A percentile compares a stretch with the other conserved stretches of the same genome.
phyloP scores from a whole-genome alignment of 78 protist species.

The Dictyostelium capitatum region DNA sequence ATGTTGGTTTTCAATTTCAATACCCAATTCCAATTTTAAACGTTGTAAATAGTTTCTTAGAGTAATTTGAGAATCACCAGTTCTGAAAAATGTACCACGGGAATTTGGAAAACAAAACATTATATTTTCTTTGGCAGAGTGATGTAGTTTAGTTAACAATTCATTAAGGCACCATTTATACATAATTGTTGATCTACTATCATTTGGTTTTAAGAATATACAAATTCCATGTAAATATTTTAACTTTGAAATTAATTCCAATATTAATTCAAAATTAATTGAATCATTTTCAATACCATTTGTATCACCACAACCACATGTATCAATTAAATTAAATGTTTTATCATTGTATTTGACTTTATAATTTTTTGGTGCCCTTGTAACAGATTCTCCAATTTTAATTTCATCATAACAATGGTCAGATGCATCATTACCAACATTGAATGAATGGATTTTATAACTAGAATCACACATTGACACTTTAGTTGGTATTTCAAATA shows the following conservation, averaged over 20 bases:
- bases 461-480: neutral
- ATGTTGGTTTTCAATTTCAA: neutral
- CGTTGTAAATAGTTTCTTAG: neutral
- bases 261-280: neutral
- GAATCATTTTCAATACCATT: neutral
- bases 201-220: conserved; percentile 5
- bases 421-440: neutral
- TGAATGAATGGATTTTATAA: neutral
- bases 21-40: neutral
- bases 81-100: neutral
- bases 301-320: neutral
- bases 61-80: neutral
- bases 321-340: neutral
- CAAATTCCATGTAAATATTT: conserved; percentile 22
- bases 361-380: neutral
- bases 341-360: neutral
- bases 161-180: conserved; percentile 15
- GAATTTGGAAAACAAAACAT: conserved; percentile 4
- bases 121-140: neutral
- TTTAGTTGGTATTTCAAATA: conserved; percentile 5
- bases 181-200: conserved; percentile 5
- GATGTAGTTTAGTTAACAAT: neutral
- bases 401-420: neutral
- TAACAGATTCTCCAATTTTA: conserved; percentile 6
- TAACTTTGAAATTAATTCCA: neutral